Evolutionary conservation across 768 basidiomycete species (phyloP).

Genomic region (Erythrobasidium yunnanense): DNA sequence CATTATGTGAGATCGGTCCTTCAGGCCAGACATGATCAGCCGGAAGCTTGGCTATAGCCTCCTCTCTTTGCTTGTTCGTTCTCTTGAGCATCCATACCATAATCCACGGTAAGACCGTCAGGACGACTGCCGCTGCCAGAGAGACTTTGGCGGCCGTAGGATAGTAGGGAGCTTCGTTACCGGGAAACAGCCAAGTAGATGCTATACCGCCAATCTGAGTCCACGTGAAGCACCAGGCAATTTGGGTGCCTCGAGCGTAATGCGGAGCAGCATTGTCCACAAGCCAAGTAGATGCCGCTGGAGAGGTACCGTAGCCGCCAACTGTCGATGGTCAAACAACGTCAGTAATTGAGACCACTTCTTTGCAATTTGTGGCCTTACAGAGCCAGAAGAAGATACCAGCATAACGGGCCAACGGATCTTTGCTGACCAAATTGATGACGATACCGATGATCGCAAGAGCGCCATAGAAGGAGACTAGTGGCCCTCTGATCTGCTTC

Average conservation of each 20-base stretch:
- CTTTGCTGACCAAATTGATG: conserved; percentile 20
- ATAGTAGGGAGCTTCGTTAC: conserved; percentile 3
- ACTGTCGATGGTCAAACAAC: conserved; percentile 14
- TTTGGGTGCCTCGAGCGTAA: conserved; percentile 39
- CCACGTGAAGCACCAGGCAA: conserved; percentile 37
- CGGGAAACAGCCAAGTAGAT: conserved; percentile 8
- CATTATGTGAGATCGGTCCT: not conserved
- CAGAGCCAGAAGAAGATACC: conserved; percentile 39
- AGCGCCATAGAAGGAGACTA: not conserved
- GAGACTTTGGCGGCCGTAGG: conserved; percentile 7
- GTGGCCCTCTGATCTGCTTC: not conserved
- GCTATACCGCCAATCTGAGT: conserved; percentile 21
- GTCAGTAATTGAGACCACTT: not conserved
- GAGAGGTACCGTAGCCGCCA: conserved; percentile 39
- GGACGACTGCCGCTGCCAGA: not conserved
- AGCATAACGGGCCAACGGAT: conserved; percentile 35
- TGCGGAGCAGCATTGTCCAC: conserved; percentile 41
- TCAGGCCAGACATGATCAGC: conserved; percentile 6
- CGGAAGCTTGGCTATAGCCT: not conserved
- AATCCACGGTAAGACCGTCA: conserved; percentile 5
- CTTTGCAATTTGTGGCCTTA: not conserved
- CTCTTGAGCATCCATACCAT: not conserved
- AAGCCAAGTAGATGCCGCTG: conserved; percentile 36
- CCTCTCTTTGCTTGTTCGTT: conserved; percentile 9
- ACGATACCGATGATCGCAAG: conserved; percentile 5